phyloP scores from a whole-genome alignment of 148 eudicot species.

The Rhododendron williamsianum region DNA sequence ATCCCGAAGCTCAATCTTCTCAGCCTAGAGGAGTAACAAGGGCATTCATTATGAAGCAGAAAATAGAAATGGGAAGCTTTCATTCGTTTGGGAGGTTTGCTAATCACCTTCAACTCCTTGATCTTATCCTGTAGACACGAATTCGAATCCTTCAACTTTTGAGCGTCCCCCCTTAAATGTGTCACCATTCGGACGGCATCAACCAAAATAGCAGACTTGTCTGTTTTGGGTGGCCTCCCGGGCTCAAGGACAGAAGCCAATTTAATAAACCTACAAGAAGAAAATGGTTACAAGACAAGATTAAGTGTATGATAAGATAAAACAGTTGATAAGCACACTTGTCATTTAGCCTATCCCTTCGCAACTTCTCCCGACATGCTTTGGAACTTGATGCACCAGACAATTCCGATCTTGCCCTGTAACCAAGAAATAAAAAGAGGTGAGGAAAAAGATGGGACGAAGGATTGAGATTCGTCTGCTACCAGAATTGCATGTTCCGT shows the following conservation, averaged over 20 bases:
- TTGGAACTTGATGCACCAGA: conserved; percentile 69
- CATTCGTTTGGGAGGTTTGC: background rate
- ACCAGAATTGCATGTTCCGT: background rate
- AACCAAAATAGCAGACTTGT: conserved; percentile 63
- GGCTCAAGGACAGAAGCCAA: conserved; percentile 66
- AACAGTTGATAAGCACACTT: conserved; percentile 28
- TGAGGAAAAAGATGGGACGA: background rate
- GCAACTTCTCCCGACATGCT: conserved; percentile 85
- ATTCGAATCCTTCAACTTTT: conserved; percentile 66
- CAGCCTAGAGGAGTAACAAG: conserved; percentile 29
- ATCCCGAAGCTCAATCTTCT: conserved; percentile 69
- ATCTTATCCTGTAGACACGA: conserved; percentile 57
- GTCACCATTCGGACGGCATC: conserved; percentile 72
- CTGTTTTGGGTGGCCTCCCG: conserved; percentile 58
- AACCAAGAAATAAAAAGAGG: conserved; percentile 5
- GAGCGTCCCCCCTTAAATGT: conserved; percentile 56
- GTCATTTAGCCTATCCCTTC: conserved; percentile 76
- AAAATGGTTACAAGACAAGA: background rate
- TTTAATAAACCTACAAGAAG: conserved; percentile 55
- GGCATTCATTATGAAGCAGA: background rate
- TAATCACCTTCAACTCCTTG: conserved; percentile 58
- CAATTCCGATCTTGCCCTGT: conserved; percentile 67
- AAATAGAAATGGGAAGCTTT: background rate
- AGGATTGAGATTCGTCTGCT: background rate
- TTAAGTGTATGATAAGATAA: background rate